Percentiles rank a stretch among this genome's conserved stretches.
phyloP scores from a whole-genome alignment of 2,329 filamentous ascomycete genomes.

The Mycosphaerelloides madeirae region DNA sequence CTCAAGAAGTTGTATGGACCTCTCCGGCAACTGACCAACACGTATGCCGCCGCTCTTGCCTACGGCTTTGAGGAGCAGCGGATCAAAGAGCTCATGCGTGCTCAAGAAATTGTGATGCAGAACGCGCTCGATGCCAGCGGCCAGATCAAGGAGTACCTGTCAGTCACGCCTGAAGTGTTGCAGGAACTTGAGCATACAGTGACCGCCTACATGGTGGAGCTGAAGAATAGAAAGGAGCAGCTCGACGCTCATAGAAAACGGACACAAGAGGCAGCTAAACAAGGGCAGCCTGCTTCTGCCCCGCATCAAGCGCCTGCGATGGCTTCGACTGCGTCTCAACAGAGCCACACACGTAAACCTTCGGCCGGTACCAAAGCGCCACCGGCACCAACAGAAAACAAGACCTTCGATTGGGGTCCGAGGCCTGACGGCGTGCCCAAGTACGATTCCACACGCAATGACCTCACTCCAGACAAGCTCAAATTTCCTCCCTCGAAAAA shows the following conservation, averaged over 20 bases:
- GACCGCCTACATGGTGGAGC: conserved; percentile 23
- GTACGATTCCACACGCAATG: conserved; percentile 47
- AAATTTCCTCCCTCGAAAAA: conserved; percentile 56
- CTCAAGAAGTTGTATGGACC: conserved; percentile 25
- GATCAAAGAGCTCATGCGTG: conserved; percentile 25
- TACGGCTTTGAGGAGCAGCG: conserved; percentile 20
- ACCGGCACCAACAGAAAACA: conserved; percentile 32
- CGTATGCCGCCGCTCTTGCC: conserved; percentile 19
- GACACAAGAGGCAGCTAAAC: neutral
- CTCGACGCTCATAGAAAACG: conserved; percentile 12
- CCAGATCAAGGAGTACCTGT: conserved; percentile 27
- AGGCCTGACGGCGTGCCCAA: conserved; percentile 53
- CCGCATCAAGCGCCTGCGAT: conserved; percentile 16
- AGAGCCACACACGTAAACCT: conserved; percentile 22
- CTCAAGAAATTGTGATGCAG: conserved; percentile 25
- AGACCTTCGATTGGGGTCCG: conserved; percentile 30
- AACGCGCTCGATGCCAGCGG: conserved; percentile 23
- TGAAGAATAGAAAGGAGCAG: conserved; percentile 24
- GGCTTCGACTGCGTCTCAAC: conserved; percentile 19
- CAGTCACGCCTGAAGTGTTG: conserved; percentile 24
- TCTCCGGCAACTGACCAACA: conserved; percentile 21
- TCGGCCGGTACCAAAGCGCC: conserved; percentile 26
- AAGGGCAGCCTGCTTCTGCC: conserved; percentile 12
- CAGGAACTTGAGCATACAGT: conserved; percentile 21
- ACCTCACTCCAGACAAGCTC: conserved; percentile 53